Evolutionary conservation across 2,329 filamentous ascomycete genomes (phyloP), one percentile per base, ranked within the genome.

Genomic region (Periglandula ipomoeae): DNA sequence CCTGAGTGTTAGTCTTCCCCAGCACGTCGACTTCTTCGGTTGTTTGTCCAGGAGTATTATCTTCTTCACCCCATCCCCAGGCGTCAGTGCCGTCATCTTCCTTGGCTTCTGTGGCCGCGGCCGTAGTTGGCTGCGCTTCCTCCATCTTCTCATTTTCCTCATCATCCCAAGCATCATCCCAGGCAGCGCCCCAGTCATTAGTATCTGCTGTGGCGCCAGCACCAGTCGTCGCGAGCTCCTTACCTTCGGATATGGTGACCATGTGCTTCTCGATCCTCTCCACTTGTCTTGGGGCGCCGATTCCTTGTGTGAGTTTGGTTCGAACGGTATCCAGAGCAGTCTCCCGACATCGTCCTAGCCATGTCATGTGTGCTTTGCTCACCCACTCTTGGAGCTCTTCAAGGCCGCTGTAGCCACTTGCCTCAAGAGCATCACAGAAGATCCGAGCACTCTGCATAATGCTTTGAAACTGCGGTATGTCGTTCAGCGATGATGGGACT

Each of bases 191-290:
- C 87, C 89, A 94, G 39, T 90, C 87, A 51, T 75, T 69, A 47
- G 71, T 70, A 13, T 69, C 70, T 0, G 68, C 65, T 8, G 68
- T 65, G 4, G 66, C 67, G 3, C 65, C 68, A 2, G 71, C 70
- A 13, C 73, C 74, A 20, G 74, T 78, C 1, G 78, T 74, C 26
- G 76, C 69, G 34, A 89, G 72, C 52, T 85, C 74, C 48, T 80
- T 79, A 46, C 87, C 85, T 54, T 85, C 81, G 0, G 72, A 71
- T 44, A 77, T 75, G 2, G 82, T 83, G 0, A 96, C 75, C 62
- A 85, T 81, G 59, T 93, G 85, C 44, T 84, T 94, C 65, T 97
- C 91, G 1, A 94, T 74, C 58, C 86, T 81, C 63, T 96, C 89
- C 1, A 95, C 89, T 41, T 77, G 73, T 56, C 80, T 85, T 13